Percentiles rank a stretch among this genome's conserved stretches.
These are phyloP conservation scores for Pelargonium fulgidum DNA, from an alignment of 441 rosid species.

Conservation along the genomic window DNA sequence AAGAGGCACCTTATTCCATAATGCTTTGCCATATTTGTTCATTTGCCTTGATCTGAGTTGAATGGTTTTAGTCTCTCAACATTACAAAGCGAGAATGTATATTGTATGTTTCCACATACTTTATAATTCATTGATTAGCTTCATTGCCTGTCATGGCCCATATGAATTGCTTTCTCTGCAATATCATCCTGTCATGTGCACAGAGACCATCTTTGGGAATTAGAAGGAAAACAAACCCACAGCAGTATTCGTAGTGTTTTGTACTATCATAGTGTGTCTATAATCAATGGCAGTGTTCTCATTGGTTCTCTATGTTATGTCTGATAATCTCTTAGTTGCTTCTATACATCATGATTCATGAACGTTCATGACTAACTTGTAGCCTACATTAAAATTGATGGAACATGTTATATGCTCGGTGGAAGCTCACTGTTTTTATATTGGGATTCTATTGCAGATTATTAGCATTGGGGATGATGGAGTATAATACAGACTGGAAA, in stretches of 20 bases:
- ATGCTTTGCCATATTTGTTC: neutral
- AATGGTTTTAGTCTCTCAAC: neutral
- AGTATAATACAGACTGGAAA: conserved; percentile 91
- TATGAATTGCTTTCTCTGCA: neutral
- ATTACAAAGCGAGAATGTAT: neutral
- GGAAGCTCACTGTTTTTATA: conserved; percentile 15
- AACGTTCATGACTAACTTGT: neutral
- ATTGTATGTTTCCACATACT: neutral
- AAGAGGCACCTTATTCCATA: neutral
- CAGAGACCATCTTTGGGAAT: neutral
- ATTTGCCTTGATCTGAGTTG: neutral
- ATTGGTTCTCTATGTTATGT: neutral
- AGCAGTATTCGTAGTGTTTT: neutral
- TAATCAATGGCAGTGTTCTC: neutral
- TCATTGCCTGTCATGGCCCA: neutral
- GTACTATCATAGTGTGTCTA: neutral
- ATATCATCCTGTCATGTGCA: neutral
- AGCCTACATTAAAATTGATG: neutral
- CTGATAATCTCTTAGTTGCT: conserved; percentile 4
- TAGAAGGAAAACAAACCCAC: neutral
- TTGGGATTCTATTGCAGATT: conserved; percentile 44
- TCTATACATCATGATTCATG: neutral
- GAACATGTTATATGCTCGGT: neutral
- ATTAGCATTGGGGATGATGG: conserved; percentile 85
- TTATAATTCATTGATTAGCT: neutral